phyloP scores from a whole-genome alignment of 331 rosid species.

The Telfairia occidentalis region DNA sequence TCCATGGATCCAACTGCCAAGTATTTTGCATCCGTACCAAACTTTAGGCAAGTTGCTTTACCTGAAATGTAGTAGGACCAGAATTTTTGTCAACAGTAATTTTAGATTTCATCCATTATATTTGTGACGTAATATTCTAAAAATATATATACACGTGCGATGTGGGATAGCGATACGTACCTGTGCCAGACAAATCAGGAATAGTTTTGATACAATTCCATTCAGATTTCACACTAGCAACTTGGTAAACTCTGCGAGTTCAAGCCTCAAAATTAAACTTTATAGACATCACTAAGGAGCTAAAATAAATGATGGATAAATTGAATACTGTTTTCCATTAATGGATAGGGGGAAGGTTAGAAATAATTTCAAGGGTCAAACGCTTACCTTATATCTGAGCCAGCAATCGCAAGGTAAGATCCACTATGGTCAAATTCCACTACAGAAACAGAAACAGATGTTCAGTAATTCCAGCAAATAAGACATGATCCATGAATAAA shows the following conservation, averaged over 20 bases:
- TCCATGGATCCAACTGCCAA: conserved; percentile 88
- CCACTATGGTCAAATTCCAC: conserved; percentile 97
- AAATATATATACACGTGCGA: too few species aligned
- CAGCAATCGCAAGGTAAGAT: conserved; percentile 80
- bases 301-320: background rate
- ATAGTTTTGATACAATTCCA: conserved; percentile 90
- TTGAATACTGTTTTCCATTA: background rate
- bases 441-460: conserved; percentile 31
- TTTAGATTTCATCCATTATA: background rate
- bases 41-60: conserved; percentile 60
- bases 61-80: conserved; percentile 30
- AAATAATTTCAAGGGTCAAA: background rate
- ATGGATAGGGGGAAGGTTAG: background rate
- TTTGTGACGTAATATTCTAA: background rate
- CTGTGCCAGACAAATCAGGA: conserved; percentile 97
- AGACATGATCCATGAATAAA: background rate
- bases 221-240: conserved; percentile 81
- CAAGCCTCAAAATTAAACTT: conserved; percentile 13
- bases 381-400: conserved; percentile 79
- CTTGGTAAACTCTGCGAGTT: conserved; percentile 81
- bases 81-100: background rate
- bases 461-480: background rate
- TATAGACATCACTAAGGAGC: background rate
- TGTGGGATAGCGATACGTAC: conserved; percentile 16
- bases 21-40: conserved; percentile 80